Evolutionary conservation across 495 filamentous ascomycete genomes (phyloP).

Genomic region (Pseudotulostoma volvatum): DNA sequence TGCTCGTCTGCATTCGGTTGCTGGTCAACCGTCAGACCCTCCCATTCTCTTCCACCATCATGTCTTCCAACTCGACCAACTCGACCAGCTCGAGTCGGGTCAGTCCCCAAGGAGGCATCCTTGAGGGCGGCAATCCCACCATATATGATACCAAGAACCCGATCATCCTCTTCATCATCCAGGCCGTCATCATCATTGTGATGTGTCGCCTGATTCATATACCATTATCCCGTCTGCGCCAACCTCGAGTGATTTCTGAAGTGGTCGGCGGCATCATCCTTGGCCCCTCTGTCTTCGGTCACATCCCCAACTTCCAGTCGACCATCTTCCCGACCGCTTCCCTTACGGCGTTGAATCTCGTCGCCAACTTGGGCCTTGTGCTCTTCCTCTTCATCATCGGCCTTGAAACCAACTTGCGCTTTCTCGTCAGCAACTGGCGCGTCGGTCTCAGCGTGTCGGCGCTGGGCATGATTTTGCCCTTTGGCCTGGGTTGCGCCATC

Average conservation of each 20-base stretch:
- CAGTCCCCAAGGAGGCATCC: conserved; percentile 47
- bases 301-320: conserved; percentile 61
- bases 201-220: conserved; percentile 72
- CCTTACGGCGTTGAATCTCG: conserved; percentile 59
- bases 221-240: conserved; percentile 71
- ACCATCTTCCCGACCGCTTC: conserved; percentile 62
- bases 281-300: conserved; percentile 73
- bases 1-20: too few relatives aligned
- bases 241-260: conserved; percentile 90
- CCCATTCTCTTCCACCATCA: too few relatives aligned
- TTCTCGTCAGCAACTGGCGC: conserved; percentile 74
- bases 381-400: conserved; percentile 89
- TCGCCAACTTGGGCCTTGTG: conserved; percentile 79
- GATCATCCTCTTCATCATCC: conserved; percentile 88
- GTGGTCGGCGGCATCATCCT: conserved; percentile 86
- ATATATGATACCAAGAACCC: conserved; percentile 62
- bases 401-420: conserved; percentile 79
- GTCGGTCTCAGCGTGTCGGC: conserved; percentile 68
- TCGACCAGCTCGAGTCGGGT: conserved; percentile 15
- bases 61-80: conserved; percentile 5
- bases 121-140: conserved; percentile 59
- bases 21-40: too few relatives aligned
- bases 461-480: conserved; percentile 72
- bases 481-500: conserved; percentile 53
- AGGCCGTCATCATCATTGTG: conserved; percentile 82